phyloP scores from a whole-genome alignment of 352 stramenopile species.

The Pilasporangium apinafurcum region DNA sequence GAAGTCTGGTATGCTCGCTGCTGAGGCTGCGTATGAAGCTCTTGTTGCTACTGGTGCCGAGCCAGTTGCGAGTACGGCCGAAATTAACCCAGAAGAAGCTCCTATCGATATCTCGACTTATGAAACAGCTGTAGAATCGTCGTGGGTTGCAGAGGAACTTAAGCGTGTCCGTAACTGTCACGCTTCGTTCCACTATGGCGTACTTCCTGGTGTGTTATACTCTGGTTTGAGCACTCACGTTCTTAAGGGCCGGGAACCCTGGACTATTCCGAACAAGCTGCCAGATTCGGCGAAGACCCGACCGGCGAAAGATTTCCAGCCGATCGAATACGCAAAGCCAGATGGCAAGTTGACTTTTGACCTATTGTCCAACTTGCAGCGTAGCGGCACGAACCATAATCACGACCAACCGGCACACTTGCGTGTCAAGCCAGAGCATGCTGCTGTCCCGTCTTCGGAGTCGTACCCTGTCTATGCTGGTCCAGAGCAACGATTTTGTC shows the following conservation, averaged over 20 bases:
- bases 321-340: constrained; percentile 95
- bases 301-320: constrained; percentile 82
- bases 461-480: constrained; percentile 92
- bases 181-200: constrained; percentile 94
- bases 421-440: constrained; percentile 90
- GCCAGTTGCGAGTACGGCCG: constrained; percentile 55
- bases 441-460: constrained; percentile 82
- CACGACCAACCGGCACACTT: constrained; percentile 98
- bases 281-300: constrained; percentile 91
- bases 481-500: constrained; percentile 97
- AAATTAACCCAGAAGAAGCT: constrained; percentile 68
- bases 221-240: constrained; percentile 92
- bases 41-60: constrained; percentile 45
- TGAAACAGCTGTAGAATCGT: constrained; percentile 84
- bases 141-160: constrained; percentile 96
- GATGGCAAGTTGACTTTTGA: constrained; percentile 98
- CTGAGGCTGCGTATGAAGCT: constrained; percentile 92
- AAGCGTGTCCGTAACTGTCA: constrained; percentile 97
- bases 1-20: constrained; percentile 97
- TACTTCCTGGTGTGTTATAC: constrained; percentile 91
- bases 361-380: constrained; percentile 97
- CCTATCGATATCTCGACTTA: constrained; percentile 80
- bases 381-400: constrained; percentile 97
- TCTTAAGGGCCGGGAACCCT: constrained; percentile 94
- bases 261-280: constrained; percentile 88